These are phyloP conservation scores for Paragyromitra xinjiangensis DNA, from an alignment of 495 filamentous ascomycete genomes.

Conservation along the genomic window DNA sequence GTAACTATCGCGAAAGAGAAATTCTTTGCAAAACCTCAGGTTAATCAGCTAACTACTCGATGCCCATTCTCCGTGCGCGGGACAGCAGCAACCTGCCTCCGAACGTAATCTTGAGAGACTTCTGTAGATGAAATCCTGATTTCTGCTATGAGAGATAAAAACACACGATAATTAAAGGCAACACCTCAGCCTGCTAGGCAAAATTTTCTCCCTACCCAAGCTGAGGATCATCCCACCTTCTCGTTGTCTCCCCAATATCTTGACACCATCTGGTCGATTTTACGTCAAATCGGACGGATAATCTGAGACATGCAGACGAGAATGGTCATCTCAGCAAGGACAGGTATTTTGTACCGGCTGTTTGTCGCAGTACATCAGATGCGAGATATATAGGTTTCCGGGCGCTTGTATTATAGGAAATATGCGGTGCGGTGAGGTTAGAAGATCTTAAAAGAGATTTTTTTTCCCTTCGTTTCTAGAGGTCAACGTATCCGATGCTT, in stretches of 20 bases:
- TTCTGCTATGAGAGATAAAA: not conserved
- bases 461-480: conserved; percentile 27
- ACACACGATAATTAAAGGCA: conserved; percentile 1
- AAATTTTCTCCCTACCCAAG: not conserved
- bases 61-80: not conserved
- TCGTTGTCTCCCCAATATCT: conserved; percentile 12
- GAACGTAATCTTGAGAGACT: not conserved
- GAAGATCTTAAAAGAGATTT: not conserved
- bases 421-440: not conserved
- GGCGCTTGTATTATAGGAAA: conserved; percentile 14
- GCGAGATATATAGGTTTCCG: not conserved
- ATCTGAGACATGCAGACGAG: not conserved
- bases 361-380: conserved; percentile 1
- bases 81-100: not conserved
- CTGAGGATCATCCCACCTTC: conserved; percentile 23
- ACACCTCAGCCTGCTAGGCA: conserved; percentile 3
- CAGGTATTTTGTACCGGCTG: not conserved
- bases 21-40: not conserved
- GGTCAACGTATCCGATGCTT: conserved; percentile 13
- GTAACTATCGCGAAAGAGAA: not conserved
- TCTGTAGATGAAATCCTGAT: not conserved
- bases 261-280: conserved; percentile 9
- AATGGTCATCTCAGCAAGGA: not conserved
- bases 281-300: conserved; percentile 8
- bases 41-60: not conserved